Evolutionary conservation across 108 stramenopile species (phyloP).

Genomic region (Stephanodiscus triporus): DNA sequence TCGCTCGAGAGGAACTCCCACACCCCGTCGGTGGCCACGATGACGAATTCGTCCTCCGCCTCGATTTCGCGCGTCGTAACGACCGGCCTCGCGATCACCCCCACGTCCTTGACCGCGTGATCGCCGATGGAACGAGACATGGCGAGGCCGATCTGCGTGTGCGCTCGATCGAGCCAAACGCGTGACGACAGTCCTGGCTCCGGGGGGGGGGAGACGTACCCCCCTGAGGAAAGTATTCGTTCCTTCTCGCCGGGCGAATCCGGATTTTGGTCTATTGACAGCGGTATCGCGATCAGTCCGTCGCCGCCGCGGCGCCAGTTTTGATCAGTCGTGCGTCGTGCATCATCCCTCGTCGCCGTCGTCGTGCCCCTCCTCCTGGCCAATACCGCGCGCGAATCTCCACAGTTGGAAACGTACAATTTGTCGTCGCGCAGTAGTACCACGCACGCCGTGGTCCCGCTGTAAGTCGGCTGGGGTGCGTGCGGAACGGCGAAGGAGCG

Average conservation of each 20-base stretch:
- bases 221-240: conserved; percentile 86
- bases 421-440: conserved; percentile 73
- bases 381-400: conserved; percentile 92
- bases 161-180: conserved; percentile 89
- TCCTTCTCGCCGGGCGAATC: conserved; percentile 74
- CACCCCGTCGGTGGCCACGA: conserved; percentile 94
- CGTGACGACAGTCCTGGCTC: conserved; percentile 88
- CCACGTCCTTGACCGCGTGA: conserved; percentile 89
- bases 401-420: conserved; percentile 86
- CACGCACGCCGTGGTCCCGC: conserved; percentile 93
- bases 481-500: neutral
- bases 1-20: conserved; percentile 93
- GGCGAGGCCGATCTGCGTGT: conserved; percentile 94
- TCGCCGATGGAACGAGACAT: conserved; percentile 96
- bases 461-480: conserved; percentile 59
- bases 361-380: conserved; percentile 39
- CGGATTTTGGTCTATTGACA: conserved; percentile 93
- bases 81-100: conserved; percentile 94
- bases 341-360: conserved; percentile 2
- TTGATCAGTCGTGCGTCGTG: neutral
- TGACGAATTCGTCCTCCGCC: conserved; percentile 82
- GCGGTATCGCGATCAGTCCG: conserved; percentile 54
- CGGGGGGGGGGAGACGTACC: conserved; percentile 92
- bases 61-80: conserved; percentile 64
- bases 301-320: neutral